Evolutionary conservation across 2,329 filamentous ascomycete genomes (phyloP).

Genomic region (Phialophora chinensis): DNA sequence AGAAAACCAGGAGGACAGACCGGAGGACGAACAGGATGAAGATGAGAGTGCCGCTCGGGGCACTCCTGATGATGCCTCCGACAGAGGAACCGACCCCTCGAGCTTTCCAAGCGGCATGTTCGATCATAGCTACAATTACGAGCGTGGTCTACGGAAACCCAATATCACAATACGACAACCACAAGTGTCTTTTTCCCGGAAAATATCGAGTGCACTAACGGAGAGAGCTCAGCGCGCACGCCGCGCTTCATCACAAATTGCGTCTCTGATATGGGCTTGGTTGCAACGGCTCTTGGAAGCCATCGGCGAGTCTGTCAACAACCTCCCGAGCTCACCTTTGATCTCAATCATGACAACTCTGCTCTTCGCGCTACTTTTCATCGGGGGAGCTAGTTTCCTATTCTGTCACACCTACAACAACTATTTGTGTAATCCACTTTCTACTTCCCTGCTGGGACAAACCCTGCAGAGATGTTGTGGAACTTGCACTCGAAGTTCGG

Average conservation of each 20-base stretch:
- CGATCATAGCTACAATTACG: constrained; percentile 40
- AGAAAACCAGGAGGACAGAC: constrained; percentile 10
- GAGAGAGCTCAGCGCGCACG: constrained; percentile 2
- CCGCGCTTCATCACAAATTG: constrained; percentile 10
- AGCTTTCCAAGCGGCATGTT: constrained; percentile 40
- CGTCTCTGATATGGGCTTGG: constrained; percentile 25
- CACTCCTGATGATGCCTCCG: constrained; percentile 27
- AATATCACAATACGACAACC: constrained; percentile 29
- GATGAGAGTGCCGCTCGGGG: constrained; percentile 14
- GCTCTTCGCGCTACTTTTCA: constrained; percentile 24
- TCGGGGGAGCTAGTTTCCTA: constrained; percentile 23
- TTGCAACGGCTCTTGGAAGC: constrained; percentile 17
- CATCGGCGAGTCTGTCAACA: constrained; percentile 24
- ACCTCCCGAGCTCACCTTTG: constrained; percentile 33
- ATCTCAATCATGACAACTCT: constrained; percentile 25
- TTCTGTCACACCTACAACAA: constrained; percentile 35
- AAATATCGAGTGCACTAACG: constrained; percentile 18
- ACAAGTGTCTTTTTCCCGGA: constrained; percentile 19
- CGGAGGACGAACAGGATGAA: background rate
- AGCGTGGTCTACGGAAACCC: constrained; percentile 36
- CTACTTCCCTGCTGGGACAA: constrained; percentile 29
- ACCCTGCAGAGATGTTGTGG: constrained; percentile 36
- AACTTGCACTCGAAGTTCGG: constrained; percentile 24
- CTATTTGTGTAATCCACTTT: constrained; percentile 32
- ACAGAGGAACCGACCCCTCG: constrained; percentile 36